phyloP scores from a whole-genome alignment of 192 early-diverging fungal genomes.

The Linnemannia hyalina region DNA sequence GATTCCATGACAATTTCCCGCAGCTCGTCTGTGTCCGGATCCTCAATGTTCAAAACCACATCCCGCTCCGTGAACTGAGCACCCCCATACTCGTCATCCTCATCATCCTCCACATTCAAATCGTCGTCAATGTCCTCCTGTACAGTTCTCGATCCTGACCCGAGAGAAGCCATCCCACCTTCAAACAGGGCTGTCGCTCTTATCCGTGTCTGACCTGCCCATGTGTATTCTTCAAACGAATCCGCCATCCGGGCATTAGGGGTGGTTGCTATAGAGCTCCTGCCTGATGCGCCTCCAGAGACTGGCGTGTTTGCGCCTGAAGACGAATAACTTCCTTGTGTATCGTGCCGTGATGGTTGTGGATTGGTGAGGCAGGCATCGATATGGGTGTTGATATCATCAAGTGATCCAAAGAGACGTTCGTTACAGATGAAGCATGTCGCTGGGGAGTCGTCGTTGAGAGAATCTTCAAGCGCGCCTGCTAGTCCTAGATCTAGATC shows the following conservation, averaged over 20 bases:
- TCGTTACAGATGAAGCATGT: conserved; percentile 78
- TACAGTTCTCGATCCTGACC: conserved; percentile 31
- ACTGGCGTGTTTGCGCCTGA: conserved; percentile 27
- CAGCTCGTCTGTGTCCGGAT: conserved; percentile 53
- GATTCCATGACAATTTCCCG: conserved; percentile 59
- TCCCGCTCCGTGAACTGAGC: conserved; percentile 83
- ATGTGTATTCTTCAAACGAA: conserved; percentile 82
- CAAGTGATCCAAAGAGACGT: conserved; percentile 66
- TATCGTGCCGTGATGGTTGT: conserved; percentile 18
- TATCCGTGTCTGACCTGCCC: conserved; percentile 85
- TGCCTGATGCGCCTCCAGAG: conserved; percentile 14
- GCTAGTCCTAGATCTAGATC: conserved; percentile 23
- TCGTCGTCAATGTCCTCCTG: conserved; percentile 82
- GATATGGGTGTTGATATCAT: conserved; percentile 81
- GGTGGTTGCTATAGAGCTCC: conserved; percentile 22
- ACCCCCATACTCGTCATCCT: conserved; percentile 76
- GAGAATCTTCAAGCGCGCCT: conserved; percentile 18
- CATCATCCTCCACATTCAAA: conserved; percentile 87
- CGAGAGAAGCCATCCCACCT: conserved; percentile 75
- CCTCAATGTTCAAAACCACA: conserved; percentile 62
- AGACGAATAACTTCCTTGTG: conserved; percentile 26
- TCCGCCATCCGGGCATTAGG: conserved; percentile 19
- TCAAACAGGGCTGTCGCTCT: conserved; percentile 86
- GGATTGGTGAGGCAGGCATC: conserved; percentile 74
- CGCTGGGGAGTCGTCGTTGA: conserved; percentile 49